These are phyloP conservation scores for Coelastrella sp. DNA, from an alignment of 139 green algal species.

Conservation along the genomic window DNA sequence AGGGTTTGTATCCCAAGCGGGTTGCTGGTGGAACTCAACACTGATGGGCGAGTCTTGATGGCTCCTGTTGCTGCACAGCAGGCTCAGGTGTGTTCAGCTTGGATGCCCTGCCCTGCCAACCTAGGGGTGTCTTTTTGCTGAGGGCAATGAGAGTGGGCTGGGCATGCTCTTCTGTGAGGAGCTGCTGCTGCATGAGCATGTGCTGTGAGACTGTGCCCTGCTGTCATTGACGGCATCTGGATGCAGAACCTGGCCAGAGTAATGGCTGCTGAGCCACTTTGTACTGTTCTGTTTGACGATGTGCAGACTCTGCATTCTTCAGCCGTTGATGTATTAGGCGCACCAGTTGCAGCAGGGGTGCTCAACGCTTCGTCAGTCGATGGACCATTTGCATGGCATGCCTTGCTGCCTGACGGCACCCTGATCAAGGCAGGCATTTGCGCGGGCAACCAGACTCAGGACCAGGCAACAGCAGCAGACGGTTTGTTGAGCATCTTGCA, in stretches of 20 bases:
- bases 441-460: not conserved
- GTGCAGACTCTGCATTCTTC: not conserved
- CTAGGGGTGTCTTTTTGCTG: too few relatives aligned
- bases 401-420: slow-evolving; percentile 55
- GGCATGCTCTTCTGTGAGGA: too few relatives aligned
- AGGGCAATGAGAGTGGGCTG: too few relatives aligned
- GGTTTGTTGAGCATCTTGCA: slow-evolving; percentile 50
- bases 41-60: slow-evolving; percentile 58
- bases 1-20: slow-evolving; percentile 45
- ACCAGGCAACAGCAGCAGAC: slow-evolving; percentile 1
- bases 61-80: not conserved
- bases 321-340: slow-evolving; percentile 61
- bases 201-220: too few relatives aligned
- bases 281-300: too few relatives aligned
- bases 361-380: slow-evolving; percentile 13
- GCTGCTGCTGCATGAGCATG: too few relatives aligned
- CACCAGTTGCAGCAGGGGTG: slow-evolving; percentile 48
- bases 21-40: slow-evolving; percentile 52
- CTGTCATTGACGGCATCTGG: too few relatives aligned
- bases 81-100: not conserved
- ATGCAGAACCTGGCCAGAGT: too few relatives aligned
- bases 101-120: too few relatives aligned
- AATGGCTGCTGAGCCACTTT: too few relatives aligned
- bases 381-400: slow-evolving; percentile 49
- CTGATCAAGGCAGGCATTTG: slow-evolving; percentile 41